Percentiles rank a stretch among this genome's conserved stretches.
Conservation (phyloP, 805 yeast genomes). For the Cyberlindnera maritima region DNA sequence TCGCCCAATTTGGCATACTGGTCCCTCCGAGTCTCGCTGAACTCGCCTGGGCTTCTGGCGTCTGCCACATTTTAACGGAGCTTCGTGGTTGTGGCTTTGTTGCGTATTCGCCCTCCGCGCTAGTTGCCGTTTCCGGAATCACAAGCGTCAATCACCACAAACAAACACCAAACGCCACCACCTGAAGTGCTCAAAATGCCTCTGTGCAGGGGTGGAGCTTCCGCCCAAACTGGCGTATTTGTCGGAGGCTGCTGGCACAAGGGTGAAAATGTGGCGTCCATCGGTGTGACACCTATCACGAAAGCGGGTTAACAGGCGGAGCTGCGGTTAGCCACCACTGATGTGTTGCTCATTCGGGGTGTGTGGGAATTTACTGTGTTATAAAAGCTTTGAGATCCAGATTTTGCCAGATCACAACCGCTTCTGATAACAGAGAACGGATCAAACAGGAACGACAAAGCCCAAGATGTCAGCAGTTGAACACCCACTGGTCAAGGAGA, state of each 20-base stretch:
- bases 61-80: background rate
- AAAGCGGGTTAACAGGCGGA: background rate
- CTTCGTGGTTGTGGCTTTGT: background rate
- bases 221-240: background rate
- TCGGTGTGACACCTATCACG: background rate
- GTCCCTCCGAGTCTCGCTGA: no score
- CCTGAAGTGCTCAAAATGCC: background rate
- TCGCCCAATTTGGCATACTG: background rate
- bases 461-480: conserved; percentile 1
- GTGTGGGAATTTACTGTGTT: no score
- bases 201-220: no score
- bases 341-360: background rate
- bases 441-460: background rate
- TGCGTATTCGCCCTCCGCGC: background rate
- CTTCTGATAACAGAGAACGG: background rate
- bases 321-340: no score
- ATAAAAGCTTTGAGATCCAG: no score
- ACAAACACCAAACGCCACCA: background rate
- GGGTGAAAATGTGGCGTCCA: background rate
- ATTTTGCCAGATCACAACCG: no score
- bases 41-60: no score
- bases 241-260: background rate
- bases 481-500: background rate
- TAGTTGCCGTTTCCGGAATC: background rate
- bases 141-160: background rate